Evolutionary conservation across 2,329 filamentous ascomycete genomes (phyloP), one percentile per base, ranked within the genome.

Genomic region (Zarea fungicola): DNA sequence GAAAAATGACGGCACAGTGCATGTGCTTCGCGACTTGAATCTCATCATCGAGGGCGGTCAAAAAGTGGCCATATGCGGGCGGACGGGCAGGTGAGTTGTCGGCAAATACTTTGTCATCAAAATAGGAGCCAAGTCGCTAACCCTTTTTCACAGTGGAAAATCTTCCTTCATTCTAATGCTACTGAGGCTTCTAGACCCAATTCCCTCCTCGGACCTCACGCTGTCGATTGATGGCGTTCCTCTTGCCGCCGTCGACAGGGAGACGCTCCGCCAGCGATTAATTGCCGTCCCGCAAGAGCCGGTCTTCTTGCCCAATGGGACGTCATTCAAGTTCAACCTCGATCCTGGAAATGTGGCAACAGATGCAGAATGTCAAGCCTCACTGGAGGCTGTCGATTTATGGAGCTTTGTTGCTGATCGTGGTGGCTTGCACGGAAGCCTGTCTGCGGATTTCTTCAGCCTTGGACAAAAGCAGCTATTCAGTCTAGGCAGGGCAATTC

Each of bases 381-480:
- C 62, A 1, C 58, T 69, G 2, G 56, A 61, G 14, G 39, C 48
- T 0, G 61, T 68, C 14, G 58, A 56, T 2, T 56, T 69, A 1
- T 62, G 59, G 54, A 6, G 26, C 2, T 56, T 63, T 23, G 53
- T 67, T 8, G 35, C 51, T 3, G 50, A 56, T 10, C 50, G 54
- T 2, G 64, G 62, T 1, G 63, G 61, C 0, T 51, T 67, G 0
- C 48, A 51, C 7, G 56, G 54, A 1, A 52, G 49, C 14, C 67
- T 81, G 46, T 65, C 68, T 18, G 62, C 68, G 3, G 65, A 73
- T 14, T 65, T 67, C 45, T 64, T 80, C 8, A 74, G 69, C 6
- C 73, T 75, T 48, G 81, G 81, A 1, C 79, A 83, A 58, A 71
- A 71, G 43, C 80, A 84, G 58, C 68, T 83, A 1, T 80, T 84